Percentiles rank a stretch among this genome's conserved stretches.
These are phyloP conservation scores for Chrysosporium keratinophilum DNA, from an alignment of 2,329 filamentous ascomycete species.

Conservation along the genomic window DNA sequence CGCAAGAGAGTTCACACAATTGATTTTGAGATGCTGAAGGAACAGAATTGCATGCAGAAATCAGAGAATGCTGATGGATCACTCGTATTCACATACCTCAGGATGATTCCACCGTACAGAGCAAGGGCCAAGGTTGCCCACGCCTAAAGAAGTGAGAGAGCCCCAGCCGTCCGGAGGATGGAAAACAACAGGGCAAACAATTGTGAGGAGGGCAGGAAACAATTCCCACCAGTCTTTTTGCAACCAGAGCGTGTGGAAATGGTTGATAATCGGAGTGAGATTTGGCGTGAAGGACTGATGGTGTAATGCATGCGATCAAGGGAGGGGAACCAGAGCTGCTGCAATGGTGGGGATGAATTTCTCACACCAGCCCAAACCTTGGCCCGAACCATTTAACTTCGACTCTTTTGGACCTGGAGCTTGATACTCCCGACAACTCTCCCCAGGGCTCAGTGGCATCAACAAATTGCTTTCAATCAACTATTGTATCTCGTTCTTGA, in stretches of 20 bases:
- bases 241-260: neutral
- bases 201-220: neutral
- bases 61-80: neutral
- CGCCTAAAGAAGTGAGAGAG: neutral
- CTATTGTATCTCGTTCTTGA: neutral
- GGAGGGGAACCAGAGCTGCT: conserved; percentile 9
- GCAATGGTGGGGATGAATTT: conserved; percentile 11
- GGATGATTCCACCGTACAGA: neutral
- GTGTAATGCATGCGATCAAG: conserved; percentile 2
- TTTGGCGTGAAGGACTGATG: neutral
- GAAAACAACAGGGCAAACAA: neutral
- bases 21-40: neutral
- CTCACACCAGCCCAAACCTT: conserved; percentile 8
- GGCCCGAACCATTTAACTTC: neutral
- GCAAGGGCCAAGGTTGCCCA: conserved; percentile 2
- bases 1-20: neutral
- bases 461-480: neutral
- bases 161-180: neutral
- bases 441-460: neutral
- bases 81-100: neutral
- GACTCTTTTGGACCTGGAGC: neutral
- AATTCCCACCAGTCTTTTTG: neutral
- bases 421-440: neutral
- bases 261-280: neutral
- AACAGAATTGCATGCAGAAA: neutral